Conservation (phyloP, 805 yeast genomes). For the Monosporozyma servazzii region DNA sequence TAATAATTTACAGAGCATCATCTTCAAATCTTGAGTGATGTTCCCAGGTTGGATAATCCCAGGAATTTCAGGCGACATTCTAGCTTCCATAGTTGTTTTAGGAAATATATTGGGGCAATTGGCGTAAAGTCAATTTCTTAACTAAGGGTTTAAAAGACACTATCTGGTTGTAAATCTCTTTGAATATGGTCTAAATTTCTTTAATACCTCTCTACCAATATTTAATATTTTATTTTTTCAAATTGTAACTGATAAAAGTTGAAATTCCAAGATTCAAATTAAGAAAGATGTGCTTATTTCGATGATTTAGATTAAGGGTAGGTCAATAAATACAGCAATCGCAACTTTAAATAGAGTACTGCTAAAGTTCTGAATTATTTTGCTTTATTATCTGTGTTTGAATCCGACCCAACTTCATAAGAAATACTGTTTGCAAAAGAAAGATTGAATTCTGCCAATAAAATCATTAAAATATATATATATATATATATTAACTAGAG, state of each 20-base stretch:
- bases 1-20: conserved; percentile 55
- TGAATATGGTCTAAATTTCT: not conserved
- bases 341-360: no score
- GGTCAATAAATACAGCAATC: no score
- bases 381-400: no score
- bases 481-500: not conserved
- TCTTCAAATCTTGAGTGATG: conserved; percentile 57
- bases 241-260: not conserved
- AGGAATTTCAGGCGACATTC: conserved; percentile 75
- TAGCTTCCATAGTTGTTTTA: conserved; percentile 18
- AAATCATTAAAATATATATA: no score
- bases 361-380: no score
- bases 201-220: not conserved
- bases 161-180: not conserved
- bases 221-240: not conserved
- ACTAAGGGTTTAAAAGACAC: not conserved
- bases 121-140: not conserved
- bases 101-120: not conserved
- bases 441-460: not conserved
- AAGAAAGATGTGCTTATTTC: not conserved
- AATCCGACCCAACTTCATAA: no score
- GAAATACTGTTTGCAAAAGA: not conserved
- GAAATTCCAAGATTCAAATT: not conserved
- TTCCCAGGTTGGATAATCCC: conserved; percentile 71
- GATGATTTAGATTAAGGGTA: no score